These are phyloP conservation scores for Corallochytrium limacisporum DNA, from an alignment of 78 protist species.

Conservation along the genomic window DNA sequence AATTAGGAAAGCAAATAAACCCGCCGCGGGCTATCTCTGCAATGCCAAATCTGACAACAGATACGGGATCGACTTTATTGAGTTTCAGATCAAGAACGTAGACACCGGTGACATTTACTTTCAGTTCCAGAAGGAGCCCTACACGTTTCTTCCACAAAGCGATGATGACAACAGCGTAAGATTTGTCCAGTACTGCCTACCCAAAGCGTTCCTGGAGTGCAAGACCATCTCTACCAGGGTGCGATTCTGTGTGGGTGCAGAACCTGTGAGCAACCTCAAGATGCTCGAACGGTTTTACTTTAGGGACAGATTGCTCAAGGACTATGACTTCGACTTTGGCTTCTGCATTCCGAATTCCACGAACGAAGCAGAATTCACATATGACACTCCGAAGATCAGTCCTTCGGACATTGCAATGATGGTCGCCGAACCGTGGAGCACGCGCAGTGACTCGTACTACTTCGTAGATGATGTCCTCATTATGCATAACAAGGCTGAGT, in stretches of 20 bases:
- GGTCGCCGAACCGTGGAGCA: slow-evolving; percentile 32
- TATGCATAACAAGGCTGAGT: slow-evolving; percentile 71
- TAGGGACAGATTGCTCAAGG: slow-evolving; percentile 40
- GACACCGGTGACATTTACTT: background rate
- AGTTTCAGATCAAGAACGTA: slow-evolving; percentile 48
- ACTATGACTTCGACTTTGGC: slow-evolving; percentile 60
- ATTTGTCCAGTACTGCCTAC: slow-evolving; percentile 36
- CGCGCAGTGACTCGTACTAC: slow-evolving; percentile 60
- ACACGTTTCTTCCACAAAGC: background rate
- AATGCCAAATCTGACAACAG: slow-evolving; percentile 33
- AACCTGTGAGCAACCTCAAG: slow-evolving; percentile 44
- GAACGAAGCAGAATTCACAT: slow-evolving; percentile 51
- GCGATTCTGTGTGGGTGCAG: slow-evolving; percentile 40
- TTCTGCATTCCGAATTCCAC: slow-evolving; percentile 65
- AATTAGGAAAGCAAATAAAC: too few relatives aligned
- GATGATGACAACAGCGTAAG: slow-evolving; percentile 16
- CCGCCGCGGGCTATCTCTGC: slow-evolving; percentile 51
- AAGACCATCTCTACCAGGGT: slow-evolving; percentile 14
- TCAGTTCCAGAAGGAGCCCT: background rate
- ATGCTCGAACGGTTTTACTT: slow-evolving; percentile 79
- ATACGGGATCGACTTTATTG: slow-evolving; percentile 46
- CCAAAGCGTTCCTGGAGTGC: slow-evolving; percentile 5
- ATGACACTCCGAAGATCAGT: slow-evolving; percentile 33
- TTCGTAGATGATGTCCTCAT: slow-evolving; percentile 51
- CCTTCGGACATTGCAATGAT: slow-evolving; percentile 13